phyloP scores from a whole-genome alignment of 2,329 filamentous ascomycete genomes.

The Aspergillus hiratsukae region DNA sequence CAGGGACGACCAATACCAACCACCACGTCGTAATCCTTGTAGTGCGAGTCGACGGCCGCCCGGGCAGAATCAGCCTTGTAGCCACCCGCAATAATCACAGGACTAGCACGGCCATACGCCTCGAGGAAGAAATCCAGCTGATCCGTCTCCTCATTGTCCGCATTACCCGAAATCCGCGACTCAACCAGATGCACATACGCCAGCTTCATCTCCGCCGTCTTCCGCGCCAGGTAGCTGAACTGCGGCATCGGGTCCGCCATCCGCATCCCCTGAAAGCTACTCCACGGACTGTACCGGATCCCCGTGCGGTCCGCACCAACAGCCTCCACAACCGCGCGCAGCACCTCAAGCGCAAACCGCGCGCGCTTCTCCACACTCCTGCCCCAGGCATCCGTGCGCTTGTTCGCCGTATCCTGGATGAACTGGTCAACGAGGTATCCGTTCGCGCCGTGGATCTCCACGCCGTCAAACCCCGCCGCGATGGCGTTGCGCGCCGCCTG shows the following conservation, averaged over 20 bases:
- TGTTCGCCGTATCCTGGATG: constrained; percentile 44
- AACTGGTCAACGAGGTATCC: constrained; percentile 53
- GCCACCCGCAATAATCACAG: constrained; percentile 50
- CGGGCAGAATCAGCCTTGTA: constrained; percentile 40
- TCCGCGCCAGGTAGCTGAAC: constrained; percentile 54
- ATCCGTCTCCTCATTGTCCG: constrained; percentile 30
- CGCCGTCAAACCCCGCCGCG: constrained; percentile 50
- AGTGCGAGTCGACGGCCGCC: constrained; percentile 30
- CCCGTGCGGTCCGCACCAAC: constrained; percentile 44
- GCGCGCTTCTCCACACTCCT: constrained; percentile 49
- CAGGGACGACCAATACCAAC: constrained; percentile 43
- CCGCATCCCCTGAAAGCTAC: constrained; percentile 45
- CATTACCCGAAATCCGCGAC: constrained; percentile 42
- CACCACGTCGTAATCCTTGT: constrained; percentile 26
- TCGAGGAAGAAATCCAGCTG: constrained; percentile 44
- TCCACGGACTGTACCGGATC: constrained; percentile 47
- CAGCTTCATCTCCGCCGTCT: constrained; percentile 50
- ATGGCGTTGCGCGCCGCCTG: constrained; percentile 50
- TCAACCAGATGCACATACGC: constrained; percentile 62
- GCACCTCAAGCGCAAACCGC: constrained; percentile 52
- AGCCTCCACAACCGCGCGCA: constrained; percentile 38
- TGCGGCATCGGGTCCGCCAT: constrained; percentile 61
- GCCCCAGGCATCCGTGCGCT: constrained; percentile 48
- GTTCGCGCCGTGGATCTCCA: constrained; percentile 48
- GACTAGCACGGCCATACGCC: constrained; percentile 38